Conservation (phyloP, 306 rosid genomes). For the Quercus gilva region DNA sequence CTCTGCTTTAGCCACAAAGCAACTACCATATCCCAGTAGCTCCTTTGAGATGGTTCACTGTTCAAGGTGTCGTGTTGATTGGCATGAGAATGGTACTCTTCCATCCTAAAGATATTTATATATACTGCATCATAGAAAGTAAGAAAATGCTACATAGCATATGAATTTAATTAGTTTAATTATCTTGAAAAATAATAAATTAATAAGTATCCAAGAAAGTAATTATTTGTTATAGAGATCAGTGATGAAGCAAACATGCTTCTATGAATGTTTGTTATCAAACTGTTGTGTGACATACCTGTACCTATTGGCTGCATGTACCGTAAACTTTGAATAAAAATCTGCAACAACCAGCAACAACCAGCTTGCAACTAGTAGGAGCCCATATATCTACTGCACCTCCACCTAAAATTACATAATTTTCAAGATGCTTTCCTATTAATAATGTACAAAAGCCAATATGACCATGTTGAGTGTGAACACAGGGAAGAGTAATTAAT, state of each 20-base stretch:
- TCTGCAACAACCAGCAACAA: background rate
- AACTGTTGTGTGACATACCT: background rate
- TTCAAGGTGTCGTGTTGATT: constrained; percentile 89
- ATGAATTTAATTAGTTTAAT: background rate
- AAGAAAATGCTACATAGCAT: background rate
- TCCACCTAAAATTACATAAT: background rate
- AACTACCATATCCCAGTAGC: constrained; percentile 74
- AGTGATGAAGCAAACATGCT: background rate
- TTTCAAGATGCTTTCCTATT: background rate
- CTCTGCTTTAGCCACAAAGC: constrained; percentile 83
- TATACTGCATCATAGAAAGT: background rate
- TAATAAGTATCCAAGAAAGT: background rate
- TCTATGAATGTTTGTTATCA: background rate
- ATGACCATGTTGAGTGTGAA: background rate
- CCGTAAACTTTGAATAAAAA: background rate
- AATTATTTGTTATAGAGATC: background rate
- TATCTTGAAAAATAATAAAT: background rate
- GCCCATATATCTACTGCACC: background rate
- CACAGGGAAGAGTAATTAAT: background rate
- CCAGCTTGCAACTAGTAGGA: background rate
- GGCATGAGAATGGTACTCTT: constrained; percentile 74
- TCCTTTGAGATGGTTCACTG: constrained; percentile 97
- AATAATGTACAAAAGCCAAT: background rate
- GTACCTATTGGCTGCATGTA: background rate
- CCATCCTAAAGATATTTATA: constrained; percentile 16